These are phyloP conservation scores for Hypomyces rosellus DNA, from an alignment of 2,329 filamentous ascomycete species.

Conservation along the genomic window DNA sequence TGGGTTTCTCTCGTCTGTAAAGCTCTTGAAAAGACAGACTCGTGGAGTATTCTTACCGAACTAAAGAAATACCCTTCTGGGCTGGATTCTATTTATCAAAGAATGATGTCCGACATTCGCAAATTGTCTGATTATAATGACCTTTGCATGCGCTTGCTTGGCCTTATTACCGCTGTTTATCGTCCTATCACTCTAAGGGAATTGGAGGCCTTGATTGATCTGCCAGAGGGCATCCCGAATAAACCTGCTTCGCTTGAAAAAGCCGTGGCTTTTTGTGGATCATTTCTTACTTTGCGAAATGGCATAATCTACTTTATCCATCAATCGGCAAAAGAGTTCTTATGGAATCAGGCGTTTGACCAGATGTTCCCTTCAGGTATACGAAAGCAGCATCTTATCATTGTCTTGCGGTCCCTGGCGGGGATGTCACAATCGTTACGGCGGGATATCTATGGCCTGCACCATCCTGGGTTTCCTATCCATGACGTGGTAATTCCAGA, in stretches of 20 bases:
- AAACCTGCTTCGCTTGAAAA: conserved; percentile 16
- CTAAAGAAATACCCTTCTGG: no score
- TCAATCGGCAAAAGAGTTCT: conserved; percentile 39
- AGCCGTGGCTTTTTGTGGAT: conserved; percentile 31
- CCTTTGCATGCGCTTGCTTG: conserved; percentile 29
- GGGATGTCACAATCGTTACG: conserved; percentile 11
- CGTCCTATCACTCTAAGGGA: conserved; percentile 33
- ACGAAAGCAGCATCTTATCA: neutral
- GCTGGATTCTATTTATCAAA: no score
- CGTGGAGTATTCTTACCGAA: no score
- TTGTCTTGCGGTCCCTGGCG: conserved; percentile 1
- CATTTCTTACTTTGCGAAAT: conserved; percentile 31
- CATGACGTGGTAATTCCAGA: neutral
- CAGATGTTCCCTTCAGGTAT: conserved; percentile 23
- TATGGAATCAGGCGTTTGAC: conserved; percentile 20
- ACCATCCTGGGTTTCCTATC: neutral
- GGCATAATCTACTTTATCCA: conserved; percentile 32
- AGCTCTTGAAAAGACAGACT: conserved; percentile 8
- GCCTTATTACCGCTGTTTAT: conserved; percentile 22
- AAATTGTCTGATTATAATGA: neutral
- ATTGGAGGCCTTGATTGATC: neutral
- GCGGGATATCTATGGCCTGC: conserved; percentile 22
- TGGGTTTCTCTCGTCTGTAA: conserved; percentile 17
- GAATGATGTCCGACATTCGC: no score
- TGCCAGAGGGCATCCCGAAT: neutral